A percentile compares a stretch with the other conserved stretches of the same genome.
These are phyloP conservation scores for Eucalyptus regnans DNA, from an alignment of 345 rosid species.

Conservation along the genomic window DNA sequence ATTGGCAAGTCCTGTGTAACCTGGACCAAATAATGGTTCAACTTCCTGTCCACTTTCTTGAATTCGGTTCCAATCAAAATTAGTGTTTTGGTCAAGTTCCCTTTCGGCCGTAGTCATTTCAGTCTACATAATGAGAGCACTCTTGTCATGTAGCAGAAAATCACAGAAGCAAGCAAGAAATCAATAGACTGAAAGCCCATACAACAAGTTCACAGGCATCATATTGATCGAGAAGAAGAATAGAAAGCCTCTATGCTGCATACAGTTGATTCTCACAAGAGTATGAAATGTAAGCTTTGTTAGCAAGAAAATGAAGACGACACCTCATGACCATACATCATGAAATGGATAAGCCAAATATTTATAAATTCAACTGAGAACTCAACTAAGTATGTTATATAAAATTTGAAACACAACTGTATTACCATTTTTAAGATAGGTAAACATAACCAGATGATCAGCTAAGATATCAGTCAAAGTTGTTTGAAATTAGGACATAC, in stretches of 20 bases:
- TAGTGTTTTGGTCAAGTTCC: slow-evolving; percentile 97
- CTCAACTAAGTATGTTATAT: neutral
- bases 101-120: slow-evolving; percentile 99
- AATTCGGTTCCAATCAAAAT: slow-evolving; percentile 97
- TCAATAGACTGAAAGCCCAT: neutral
- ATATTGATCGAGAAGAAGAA: neutral
- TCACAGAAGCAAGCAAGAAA: neutral
- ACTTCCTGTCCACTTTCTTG: slow-evolving; percentile 94
- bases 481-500: neutral
- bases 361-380: neutral
- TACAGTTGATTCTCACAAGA: neutral
- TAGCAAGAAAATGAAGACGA: neutral
- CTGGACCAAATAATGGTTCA: slow-evolving; percentile 85
- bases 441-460: neutral
- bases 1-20: slow-evolving; percentile 93
- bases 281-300: neutral
- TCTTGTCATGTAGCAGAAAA: neutral
- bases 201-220: neutral
- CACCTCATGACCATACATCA: neutral
- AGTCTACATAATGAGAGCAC: slow-evolving; percentile 27
- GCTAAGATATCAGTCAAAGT: neutral
- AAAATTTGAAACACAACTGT: neutral
- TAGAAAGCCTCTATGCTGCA: neutral
- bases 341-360: neutral
- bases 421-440: neutral